These are phyloP conservation scores for Leavenworthia alabamica DNA, from an alignment of 345 rosid species.

Conservation along the genomic window DNA sequence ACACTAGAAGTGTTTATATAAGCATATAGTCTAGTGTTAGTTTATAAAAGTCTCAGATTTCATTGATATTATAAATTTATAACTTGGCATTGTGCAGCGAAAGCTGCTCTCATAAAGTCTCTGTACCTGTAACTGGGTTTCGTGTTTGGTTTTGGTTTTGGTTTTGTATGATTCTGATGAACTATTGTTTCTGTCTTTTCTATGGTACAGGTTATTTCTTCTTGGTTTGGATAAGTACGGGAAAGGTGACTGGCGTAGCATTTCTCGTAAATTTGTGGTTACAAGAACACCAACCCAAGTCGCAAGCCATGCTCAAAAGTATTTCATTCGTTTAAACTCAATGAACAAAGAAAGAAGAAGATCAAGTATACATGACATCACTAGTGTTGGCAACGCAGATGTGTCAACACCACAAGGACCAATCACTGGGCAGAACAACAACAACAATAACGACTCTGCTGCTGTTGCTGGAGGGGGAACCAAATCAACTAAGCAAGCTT, in stretches of 20 bases:
- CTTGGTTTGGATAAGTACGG: conserved; percentile 95
- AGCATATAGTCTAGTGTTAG: not conserved
- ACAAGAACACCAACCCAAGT: conserved; percentile 97
- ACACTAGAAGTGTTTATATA: not conserved
- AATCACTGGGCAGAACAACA: conserved; percentile 78
- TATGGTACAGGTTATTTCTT: conserved; percentile 71
- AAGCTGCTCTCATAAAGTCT: conserved; percentile 13
- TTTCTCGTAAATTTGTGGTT: conserved; percentile 88
- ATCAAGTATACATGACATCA: conserved; percentile 92
- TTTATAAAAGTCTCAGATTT: not conserved
- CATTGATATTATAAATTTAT: not conserved
- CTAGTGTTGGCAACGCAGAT: conserved; percentile 73
- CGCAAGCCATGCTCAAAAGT: conserved; percentile 98
- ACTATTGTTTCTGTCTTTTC: conserved; percentile 1
- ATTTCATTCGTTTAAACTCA: conserved; percentile 81
- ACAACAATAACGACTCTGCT: conserved; percentile 22
- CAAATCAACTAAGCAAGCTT: conserved; percentile 50
- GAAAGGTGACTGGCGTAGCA: conserved; percentile 98
- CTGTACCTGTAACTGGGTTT: not conserved
- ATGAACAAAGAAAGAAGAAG: conserved; percentile 95
- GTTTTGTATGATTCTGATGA: conserved; percentile 1
- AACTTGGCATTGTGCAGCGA: conserved; percentile 10
- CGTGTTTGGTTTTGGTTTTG: not conserved
- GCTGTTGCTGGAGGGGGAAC: conserved; percentile 43
- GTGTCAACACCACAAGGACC: conserved; percentile 67